phyloP scores from a whole-genome alignment of 2,329 filamentous ascomycete genomes.

The Rhynchosporium agropyri region DNA sequence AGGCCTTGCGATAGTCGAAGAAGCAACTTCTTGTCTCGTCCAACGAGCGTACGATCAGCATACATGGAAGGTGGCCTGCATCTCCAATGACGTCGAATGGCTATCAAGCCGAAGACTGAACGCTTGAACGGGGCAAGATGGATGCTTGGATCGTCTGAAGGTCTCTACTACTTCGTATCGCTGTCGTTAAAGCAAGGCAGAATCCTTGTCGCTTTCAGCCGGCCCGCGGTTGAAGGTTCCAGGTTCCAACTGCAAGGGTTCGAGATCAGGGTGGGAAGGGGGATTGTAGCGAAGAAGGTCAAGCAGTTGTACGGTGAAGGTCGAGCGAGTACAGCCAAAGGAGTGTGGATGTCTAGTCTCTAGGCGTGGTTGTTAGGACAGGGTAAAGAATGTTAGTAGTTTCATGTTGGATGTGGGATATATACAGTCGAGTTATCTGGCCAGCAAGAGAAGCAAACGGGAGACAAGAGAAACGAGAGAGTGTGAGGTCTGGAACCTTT shows the following conservation, averaged over 20 bases:
- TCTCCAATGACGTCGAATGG: slow-evolving; percentile 34
- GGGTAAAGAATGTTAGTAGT: slow-evolving; percentile 23
- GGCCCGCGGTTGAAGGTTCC: slow-evolving; percentile 15
- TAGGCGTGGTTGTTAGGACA: slow-evolving; percentile 8
- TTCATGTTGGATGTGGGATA: slow-evolving; percentile 11
- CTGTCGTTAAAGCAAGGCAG: slow-evolving; percentile 24
- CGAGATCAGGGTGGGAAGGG: slow-evolving; percentile 13
- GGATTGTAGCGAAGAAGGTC: background rate
- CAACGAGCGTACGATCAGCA: slow-evolving; percentile 26
- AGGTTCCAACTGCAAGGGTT: background rate
- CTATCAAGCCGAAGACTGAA: background rate
- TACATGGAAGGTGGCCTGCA: slow-evolving; percentile 28
- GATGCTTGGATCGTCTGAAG: background rate
- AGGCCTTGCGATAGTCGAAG: slow-evolving; percentile 14
- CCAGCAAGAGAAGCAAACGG: background rate
- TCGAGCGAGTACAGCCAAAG: background rate
- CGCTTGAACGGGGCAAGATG: background rate
- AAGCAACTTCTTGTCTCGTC: slow-evolving; percentile 9
- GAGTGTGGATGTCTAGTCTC: background rate
- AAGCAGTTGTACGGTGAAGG: background rate
- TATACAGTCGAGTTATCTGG: slow-evolving; percentile 16
- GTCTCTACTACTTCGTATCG: background rate
- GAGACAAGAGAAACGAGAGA: background rate
- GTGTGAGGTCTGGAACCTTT: background rate
- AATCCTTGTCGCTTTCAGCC: slow-evolving; percentile 26